phyloP scores from a whole-genome alignment of 2,329 filamentous ascomycete species.

The Fusarium subglutinans region DNA sequence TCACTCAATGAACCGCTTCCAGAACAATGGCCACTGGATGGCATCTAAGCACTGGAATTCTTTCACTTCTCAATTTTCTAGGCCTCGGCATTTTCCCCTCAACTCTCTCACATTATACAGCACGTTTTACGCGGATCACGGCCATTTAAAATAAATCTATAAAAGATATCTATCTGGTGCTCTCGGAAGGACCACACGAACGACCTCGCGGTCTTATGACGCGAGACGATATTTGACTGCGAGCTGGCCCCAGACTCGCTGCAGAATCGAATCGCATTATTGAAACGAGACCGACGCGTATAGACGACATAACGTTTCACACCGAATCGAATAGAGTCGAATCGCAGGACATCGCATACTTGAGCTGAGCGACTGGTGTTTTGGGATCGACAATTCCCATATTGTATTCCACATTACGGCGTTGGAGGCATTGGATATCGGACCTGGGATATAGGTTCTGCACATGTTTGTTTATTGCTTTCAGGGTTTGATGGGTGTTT shows the following conservation, averaged over 20 bases:
- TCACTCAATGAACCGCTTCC: not conserved
- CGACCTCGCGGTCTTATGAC: constrained; percentile 35
- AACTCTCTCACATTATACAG: constrained; percentile 8
- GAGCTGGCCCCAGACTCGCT: not conserved
- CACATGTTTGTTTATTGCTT: constrained; percentile 23
- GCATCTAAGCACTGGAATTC: constrained; percentile 11
- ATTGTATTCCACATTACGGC: constrained; percentile 35
- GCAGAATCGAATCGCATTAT: constrained; percentile 3
- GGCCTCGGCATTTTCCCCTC: not conserved
- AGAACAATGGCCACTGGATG: constrained; percentile 29
- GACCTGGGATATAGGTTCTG: constrained; percentile 30
- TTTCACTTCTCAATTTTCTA: constrained; percentile 21
- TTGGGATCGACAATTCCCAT: constrained; percentile 1
- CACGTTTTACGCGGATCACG: constrained; percentile 20
- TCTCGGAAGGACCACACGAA: constrained; percentile 11
- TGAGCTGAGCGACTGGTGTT: not conserved
- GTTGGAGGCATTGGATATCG: constrained; percentile 34
- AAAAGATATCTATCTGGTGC: constrained; percentile 18
- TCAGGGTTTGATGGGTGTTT: not conserved
- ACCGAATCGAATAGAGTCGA: not conserved
- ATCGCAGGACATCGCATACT: constrained; percentile 11
- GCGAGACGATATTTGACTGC: constrained; percentile 22
- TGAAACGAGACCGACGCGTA: constrained; percentile 19
- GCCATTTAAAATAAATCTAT: constrained; percentile 14
- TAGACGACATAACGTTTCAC: constrained; percentile 17